Conservation (phyloP, 164 flowering plant species). For the Piper betle region DNA sequence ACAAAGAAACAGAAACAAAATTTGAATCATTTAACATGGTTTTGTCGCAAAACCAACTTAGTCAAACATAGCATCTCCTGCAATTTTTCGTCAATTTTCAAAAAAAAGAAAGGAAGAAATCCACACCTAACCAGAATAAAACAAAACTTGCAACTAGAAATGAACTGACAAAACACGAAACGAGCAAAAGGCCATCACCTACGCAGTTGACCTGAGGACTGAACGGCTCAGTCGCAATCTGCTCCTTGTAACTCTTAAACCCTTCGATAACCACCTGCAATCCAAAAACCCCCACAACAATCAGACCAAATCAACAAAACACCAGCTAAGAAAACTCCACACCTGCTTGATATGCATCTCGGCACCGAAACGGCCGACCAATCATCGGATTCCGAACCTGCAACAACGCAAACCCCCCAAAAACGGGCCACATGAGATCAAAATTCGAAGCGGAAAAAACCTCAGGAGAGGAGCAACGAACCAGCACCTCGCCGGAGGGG, state of each 20-base stretch:
- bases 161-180: not conserved
- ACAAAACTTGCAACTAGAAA: not conserved
- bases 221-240: slow-evolving; percentile 72
- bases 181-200: slow-evolving; percentile 31
- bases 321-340: not conserved
- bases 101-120: not conserved
- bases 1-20: no score
- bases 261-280: slow-evolving; percentile 81
- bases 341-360: slow-evolving; percentile 9
- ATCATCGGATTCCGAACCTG: not conserved
- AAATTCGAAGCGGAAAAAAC: not conserved
- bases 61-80: not conserved
- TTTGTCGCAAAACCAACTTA: not conserved
- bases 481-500: not conserved
- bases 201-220: slow-evolving; percentile 93
- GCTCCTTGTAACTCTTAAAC: slow-evolving; percentile 90
- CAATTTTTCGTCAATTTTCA: not conserved
- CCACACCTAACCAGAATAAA: not conserved
- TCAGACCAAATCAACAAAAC: not conserved
- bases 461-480: not conserved
- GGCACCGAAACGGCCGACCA: not conserved
- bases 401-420: not conserved
- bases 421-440: not conserved
- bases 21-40: no score
- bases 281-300: not conserved